phyloP scores from a whole-genome alignment of 805 yeast genomes.

The Cyberlindnera veronae region DNA sequence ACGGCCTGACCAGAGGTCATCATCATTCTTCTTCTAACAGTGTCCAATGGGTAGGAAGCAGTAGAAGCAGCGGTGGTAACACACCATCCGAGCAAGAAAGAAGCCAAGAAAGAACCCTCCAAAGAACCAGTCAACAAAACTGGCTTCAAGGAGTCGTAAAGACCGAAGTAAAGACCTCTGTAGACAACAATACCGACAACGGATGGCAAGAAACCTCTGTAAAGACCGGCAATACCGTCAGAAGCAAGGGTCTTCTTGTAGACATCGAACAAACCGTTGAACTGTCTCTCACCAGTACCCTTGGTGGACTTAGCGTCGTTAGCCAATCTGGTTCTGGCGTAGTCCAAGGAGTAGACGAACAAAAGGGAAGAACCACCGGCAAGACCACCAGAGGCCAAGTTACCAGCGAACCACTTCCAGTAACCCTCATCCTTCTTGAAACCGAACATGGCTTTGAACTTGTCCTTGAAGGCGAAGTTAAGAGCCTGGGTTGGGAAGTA shows the following conservation, averaged over 20 bases:
- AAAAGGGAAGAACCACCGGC: conserved; percentile 96
- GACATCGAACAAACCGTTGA: conserved; percentile 95
- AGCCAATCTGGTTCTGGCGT: conserved; percentile 98
- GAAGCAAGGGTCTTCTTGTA: conserved; percentile 93
- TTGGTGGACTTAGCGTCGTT: conserved; percentile 88
- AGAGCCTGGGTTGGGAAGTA: conserved; percentile 99
- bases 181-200: conserved; percentile 96
- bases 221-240: conserved; percentile 97
- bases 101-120: conserved; percentile 92
- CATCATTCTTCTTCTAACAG: conserved; percentile 99
- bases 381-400: conserved; percentile 97
- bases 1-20: conserved; percentile 99
- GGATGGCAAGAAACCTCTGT: conserved; percentile 99
- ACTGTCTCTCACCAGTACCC: conserved; percentile 88
- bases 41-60: conserved; percentile 98
- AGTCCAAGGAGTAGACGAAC: conserved; percentile 95
- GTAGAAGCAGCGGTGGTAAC: conserved; percentile 98
- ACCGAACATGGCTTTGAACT: conserved; percentile 92
- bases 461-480: conserved; percentile 98
- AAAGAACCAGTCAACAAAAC: conserved; percentile 90
- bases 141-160: conserved; percentile 95
- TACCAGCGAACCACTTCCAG: conserved; percentile 95
- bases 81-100: conserved; percentile 96
- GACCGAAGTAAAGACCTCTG: conserved; percentile 99
- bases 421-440: conserved; percentile 94